Evolutionary conservation across 176 grass and related monocot species (phyloP), one percentile per base, ranked within the genome.

Genomic region (Oryza coarctata): DNA sequence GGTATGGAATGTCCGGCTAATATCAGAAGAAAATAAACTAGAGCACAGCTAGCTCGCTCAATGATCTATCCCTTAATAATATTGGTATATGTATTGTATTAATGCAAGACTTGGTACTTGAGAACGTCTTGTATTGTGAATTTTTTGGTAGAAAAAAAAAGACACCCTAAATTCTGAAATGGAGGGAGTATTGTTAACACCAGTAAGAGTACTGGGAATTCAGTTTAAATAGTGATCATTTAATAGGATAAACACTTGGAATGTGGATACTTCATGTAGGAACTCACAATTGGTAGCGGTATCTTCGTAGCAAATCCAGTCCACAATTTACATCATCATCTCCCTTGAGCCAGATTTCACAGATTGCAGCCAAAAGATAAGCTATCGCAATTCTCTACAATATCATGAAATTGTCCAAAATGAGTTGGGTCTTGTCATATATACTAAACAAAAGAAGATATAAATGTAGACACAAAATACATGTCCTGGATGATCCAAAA

Each of bases 341-440:
- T 34, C 63, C 64, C 78, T 80, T 86, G 30, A 94, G 85, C 91
- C 91, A 94, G 78, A 94, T 90, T 90, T 94, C 91, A 72, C 88
- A 94, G 75, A 88, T 76, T 60, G 91, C 88, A 70, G 64, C 85
- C 64, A 90, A 38, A 57, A 94, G 65, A 80, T 90, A 94, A 33
- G 91, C 88, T 77, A 94, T 88, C 1, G 88, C 88, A 71, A 94
- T 94, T 69, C 91, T 94, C 91, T 94, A 75, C 74, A 36, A 75
- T 50, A 83, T 50, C 66, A 73, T 49, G 61, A 62, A 28, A 38
- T 29, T 1, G 28, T 78, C 23, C 6, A n/a, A 50, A 76, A 71
- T 64, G 65, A 52, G 1, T 12, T 3, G 2, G 26, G 9, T 14
- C 66, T 1, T 81, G 11, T 27, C 7, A 67, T 18, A 10, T 35